These are phyloP conservation scores for Penicillium sp. DNA, from an alignment of 2,329 filamentous ascomycete species.

Conservation along the genomic window DNA sequence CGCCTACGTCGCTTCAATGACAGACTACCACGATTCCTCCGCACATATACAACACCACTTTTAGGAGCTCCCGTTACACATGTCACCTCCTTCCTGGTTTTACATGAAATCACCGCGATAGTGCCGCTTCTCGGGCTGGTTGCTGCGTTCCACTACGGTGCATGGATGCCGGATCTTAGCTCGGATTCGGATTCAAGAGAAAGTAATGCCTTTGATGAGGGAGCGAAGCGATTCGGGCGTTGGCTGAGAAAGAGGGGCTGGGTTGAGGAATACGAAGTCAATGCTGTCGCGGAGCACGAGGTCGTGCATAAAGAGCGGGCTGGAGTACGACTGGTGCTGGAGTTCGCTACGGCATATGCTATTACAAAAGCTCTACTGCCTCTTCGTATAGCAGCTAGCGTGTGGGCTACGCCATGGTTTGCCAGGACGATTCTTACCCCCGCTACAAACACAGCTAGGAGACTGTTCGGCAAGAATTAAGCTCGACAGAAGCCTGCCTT, in stretches of 20 bases:
- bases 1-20: conserved; percentile 44
- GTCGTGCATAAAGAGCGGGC: conserved; percentile 36
- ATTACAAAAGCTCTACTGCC: conserved; percentile 86
- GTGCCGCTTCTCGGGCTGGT: conserved; percentile 76
- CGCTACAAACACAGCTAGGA: conserved; percentile 44
- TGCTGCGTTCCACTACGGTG: conserved; percentile 76
- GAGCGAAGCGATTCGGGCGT: conserved; percentile 72
- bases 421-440: conserved; percentile 66
- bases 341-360: conserved; percentile 86
- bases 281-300: conserved; percentile 48
- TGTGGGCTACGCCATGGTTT: conserved; percentile 94
- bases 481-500: not conserved
- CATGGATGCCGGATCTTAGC: conserved; percentile 66
- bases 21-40: conserved; percentile 68
- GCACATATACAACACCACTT: conserved; percentile 69
- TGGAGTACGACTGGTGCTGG: conserved; percentile 60
- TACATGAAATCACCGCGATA: conserved; percentile 91
- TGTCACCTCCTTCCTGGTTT: conserved; percentile 79
- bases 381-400: conserved; percentile 72
- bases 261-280: conserved; percentile 59
- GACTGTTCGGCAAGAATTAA: conserved; percentile 41
- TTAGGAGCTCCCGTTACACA: conserved; percentile 79
- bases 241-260: conserved; percentile 81
- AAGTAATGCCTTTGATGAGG: conserved; percentile 54
- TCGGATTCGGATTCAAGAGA: conserved; percentile 30